Evolutionary conservation across 192 early-diverging fungal species (phyloP).

Genomic region (Diversispora eburnea): DNA sequence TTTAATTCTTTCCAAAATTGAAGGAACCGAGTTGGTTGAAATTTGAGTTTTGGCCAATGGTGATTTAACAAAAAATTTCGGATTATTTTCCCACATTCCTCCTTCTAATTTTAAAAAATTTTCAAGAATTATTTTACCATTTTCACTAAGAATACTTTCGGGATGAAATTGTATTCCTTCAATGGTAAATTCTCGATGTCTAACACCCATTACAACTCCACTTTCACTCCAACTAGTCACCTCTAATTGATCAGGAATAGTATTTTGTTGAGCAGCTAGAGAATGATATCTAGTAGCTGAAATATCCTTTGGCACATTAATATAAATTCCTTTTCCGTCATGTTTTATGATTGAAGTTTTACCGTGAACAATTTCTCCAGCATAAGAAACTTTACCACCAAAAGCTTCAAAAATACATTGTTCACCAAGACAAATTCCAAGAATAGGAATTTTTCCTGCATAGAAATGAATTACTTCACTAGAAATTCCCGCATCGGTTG

Average conservation of each 20-base stretch:
- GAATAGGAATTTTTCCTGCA: constrained; percentile 91
- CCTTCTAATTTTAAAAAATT: constrained; percentile 89
- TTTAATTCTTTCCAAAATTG: constrained; percentile 82
- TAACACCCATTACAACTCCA: constrained; percentile 90
- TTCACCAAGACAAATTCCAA: constrained; percentile 96
- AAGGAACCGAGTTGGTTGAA: constrained; percentile 40
- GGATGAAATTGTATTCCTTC: constrained; percentile 99
- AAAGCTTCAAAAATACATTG: constrained; percentile 97
- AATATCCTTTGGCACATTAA: constrained; percentile 78
- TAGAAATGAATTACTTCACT: constrained; percentile 81
- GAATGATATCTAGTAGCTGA: constrained; percentile 96
- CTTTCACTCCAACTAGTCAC: constrained; percentile 82
- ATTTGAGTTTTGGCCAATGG: constrained; percentile 40
- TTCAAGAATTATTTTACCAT: constrained; percentile 80
- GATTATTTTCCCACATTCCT: constrained; percentile 80
- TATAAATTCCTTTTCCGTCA: constrained; percentile 86
- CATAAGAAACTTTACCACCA: constrained; percentile 87
- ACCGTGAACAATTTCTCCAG: constrained; percentile 97
- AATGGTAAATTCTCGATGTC: constrained; percentile 83
- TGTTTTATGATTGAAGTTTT: constrained; percentile 91
- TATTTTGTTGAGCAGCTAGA: constrained; percentile 78
- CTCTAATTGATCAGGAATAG: constrained; percentile 78
- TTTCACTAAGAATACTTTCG: constrained; percentile 92
- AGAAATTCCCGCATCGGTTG: constrained; percentile 86
- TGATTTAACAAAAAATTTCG: constrained; percentile 39